phyloP scores from a whole-genome alignment of 345 rosid species.

The Salix brachista region DNA sequence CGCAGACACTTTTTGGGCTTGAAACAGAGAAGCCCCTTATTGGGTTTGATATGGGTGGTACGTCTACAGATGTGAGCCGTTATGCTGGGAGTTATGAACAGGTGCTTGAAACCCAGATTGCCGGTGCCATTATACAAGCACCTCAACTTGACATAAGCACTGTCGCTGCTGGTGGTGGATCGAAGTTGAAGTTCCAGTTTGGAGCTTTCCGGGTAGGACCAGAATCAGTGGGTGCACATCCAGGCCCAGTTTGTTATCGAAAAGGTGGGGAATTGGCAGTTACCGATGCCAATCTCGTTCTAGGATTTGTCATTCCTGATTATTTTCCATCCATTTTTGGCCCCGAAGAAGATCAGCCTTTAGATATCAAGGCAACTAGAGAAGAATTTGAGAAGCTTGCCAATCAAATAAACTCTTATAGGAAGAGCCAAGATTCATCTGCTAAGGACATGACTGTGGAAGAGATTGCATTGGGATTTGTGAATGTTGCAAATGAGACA shows the following conservation, averaged over 20 bases:
- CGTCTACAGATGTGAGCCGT: slow-evolving; percentile 95
- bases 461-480: slow-evolving; percentile 86
- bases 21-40: slow-evolving; percentile 91
- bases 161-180: slow-evolving; percentile 99
- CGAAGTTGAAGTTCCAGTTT: slow-evolving; percentile 80
- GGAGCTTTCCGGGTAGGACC: slow-evolving; percentile 96
- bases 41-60: slow-evolving; percentile 99
- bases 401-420: slow-evolving; percentile 61
- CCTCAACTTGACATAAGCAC: slow-evolving; percentile 98
- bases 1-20: slow-evolving; percentile 81
- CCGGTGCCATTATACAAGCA: slow-evolving; percentile 92
- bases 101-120: slow-evolving; percentile 96
- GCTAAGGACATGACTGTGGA: slow-evolving; percentile 79
- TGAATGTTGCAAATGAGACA: slow-evolving; percentile 92
- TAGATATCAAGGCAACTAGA: slow-evolving; percentile 68
- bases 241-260: slow-evolving; percentile 92
- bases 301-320: slow-evolving; percentile 90
- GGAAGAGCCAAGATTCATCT: slow-evolving; percentile 70
- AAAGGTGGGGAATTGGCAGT: slow-evolving; percentile 93
- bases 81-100: slow-evolving; percentile 96
- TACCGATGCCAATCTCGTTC: slow-evolving; percentile 86
- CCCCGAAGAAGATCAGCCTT: slow-evolving; percentile 71
- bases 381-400: slow-evolving; percentile 78
- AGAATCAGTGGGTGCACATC: slow-evolving; percentile 96
- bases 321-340: slow-evolving; percentile 94